Evolutionary conservation across 2,329 filamentous ascomycete genomes (phyloP).

Genomic region (Talaromyces marneffei): DNA sequence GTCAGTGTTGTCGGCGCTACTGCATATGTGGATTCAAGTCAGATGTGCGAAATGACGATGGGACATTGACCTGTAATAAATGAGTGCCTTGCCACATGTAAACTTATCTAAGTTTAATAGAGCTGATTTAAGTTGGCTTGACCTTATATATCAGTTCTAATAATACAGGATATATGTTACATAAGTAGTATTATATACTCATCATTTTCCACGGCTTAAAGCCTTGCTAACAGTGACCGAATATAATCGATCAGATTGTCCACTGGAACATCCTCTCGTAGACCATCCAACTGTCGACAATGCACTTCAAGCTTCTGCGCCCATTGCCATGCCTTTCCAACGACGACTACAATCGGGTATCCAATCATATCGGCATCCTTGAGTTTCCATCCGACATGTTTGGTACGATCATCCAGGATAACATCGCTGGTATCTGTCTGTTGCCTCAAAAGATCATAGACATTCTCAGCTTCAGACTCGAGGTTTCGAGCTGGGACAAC

Average conservation of each 20-base stretch:
- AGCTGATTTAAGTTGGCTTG: neutral
- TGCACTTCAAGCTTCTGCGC: conserved; percentile 66
- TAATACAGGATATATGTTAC: conserved; percentile 3
- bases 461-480: conserved; percentile 46
- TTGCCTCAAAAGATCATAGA: conserved; percentile 57
- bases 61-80: neutral
- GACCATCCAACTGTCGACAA: conserved; percentile 57
- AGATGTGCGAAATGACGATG: neutral
- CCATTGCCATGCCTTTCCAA: conserved; percentile 65
- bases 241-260: conserved; percentile 47
- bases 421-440: conserved; percentile 46
- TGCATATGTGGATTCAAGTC: neutral
- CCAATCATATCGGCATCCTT: conserved; percentile 84
- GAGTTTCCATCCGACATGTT: conserved; percentile 74
- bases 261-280: conserved; percentile 56
- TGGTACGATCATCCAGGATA: conserved; percentile 66
- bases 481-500: conserved; percentile 53
- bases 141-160: neutral
- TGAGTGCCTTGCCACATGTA: no score
- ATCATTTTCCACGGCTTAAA: conserved; percentile 37
- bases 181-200: conserved; percentile 9
- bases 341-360: conserved; percentile 74
- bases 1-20: neutral
- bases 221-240: conserved; percentile 42
- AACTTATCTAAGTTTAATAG: no score